Evolutionary conservation across 495 filamentous ascomycete species (phyloP), one percentile per base, ranked within the genome.

Genomic region (Wilcoxina mikolae): DNA sequence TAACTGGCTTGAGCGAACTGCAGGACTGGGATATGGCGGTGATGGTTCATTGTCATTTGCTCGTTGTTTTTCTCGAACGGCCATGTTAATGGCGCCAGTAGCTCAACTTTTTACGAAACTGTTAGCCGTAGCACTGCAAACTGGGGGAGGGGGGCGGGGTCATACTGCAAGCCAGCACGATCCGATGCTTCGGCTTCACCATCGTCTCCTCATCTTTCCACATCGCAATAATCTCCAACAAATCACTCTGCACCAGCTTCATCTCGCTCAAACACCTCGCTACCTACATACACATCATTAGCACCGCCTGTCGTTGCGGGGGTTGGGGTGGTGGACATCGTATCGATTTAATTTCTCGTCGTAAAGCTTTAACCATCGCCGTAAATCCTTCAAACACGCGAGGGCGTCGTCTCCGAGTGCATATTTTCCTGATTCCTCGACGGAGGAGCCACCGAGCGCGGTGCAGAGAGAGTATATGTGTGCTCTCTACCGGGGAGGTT

Each of bases 1-100:
- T 99, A 99, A 28, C 76, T 75, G 1, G 87, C 73, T 60, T 96
- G 93, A 1, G 84, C 84, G 53, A 93, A 77, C 67, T 90, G 82
- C 10, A 99, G 72, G 48, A 87, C 93, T 4, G 90, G 86, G 23
- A 85, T 73, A 68, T 99, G 93, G 44, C 86, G 78, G 63, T 91
- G 82, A 65, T 96, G 87, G 66, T 96, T 95, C 59, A 85, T 72
- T 3, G 87, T 96, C 82, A 90, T 91, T 58, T 85, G 76, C 24
- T 75, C 73, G 44, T 74, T 71, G 58, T 89, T 78, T 58, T 83
- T 80, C 58, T 95, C 87, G 55, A 91, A 72, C 9, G 89, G 89
- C 90, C 90, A 96, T 25, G 91, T 99, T 61, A 99, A 73, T 26
- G 90, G 89, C 1, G 94, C 87, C 58, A 99, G 78, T 47, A 99